Base-by-base conservation (phyloP, 2,329 filamentous ascomycete genomes). In the Nothopassalora personata region DNA sequence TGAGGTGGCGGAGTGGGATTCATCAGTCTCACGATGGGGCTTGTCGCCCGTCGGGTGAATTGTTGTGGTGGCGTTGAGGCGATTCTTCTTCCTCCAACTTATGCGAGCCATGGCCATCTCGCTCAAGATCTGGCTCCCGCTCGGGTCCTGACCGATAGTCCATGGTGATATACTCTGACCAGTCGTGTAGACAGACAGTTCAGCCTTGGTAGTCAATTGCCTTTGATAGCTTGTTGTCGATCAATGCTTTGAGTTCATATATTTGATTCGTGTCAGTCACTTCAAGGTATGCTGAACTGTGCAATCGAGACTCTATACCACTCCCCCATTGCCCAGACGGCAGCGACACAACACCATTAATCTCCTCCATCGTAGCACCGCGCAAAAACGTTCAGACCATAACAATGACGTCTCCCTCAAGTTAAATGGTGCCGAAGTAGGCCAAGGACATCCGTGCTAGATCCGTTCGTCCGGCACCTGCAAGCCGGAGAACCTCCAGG, bases 1-100 rank as follows among this genome's bases (percentile, higher is more conserved):
- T 15, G 61, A 63, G 4, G 56, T n/a, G 27, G 43, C 59, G 36
- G 60, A 56, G n/a, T 57, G 51, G 54, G 27, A 34, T 1, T 51
- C 49, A 6, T 55, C 27, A 8, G 54, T 47, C 46, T 50, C 36
- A 19, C 43, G 52, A 2, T 31, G 50, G 8, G 28, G 28, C 23
- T 45, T 53, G 50, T 62, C 54, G 30, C 36, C 13, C 9, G 46
- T 34, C 27, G 47, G 52, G 5, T n/a, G 50, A 54, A 13, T 43
- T 48, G 19, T n/a, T 10, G 23, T 59, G 46, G 36, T 47, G 13
- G 2, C 58, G 59, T 58, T 55, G 46, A 57, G 28, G 43, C 43
- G 53, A 45, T 53, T 51, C 58, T 23, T 57, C 54, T 7, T 49
- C 30, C 56, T 56, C 53, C 30, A 19, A 23, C 18, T 8, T 7